Conservation (phyloP, 2,329 filamentous ascomycete genomes). For the Sporothrix phasma region DNA sequence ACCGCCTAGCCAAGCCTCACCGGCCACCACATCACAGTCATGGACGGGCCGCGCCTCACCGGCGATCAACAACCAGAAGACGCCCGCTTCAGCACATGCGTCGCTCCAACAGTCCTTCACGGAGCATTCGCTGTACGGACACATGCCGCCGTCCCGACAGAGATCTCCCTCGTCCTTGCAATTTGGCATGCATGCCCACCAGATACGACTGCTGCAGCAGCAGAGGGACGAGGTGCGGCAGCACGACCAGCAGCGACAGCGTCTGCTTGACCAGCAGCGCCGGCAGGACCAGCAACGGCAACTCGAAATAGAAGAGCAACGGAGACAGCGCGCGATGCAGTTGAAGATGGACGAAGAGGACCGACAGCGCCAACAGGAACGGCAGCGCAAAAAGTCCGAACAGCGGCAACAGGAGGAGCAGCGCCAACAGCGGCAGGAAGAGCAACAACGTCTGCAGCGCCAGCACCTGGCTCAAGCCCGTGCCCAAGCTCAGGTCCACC, state of each 20-base stretch:
- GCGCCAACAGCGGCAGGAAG: background rate
- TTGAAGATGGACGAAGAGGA: background rate
- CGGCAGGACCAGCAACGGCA: background rate
- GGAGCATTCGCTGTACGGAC: background rate
- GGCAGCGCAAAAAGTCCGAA: background rate
- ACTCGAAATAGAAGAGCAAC: background rate
- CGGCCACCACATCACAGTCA: background rate
- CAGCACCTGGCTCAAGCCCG: conserved; percentile 3
- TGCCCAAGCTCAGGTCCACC: background rate
- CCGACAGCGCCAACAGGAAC: background rate
- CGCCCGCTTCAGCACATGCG: background rate
- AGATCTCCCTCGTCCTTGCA: background rate
- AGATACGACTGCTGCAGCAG: background rate
- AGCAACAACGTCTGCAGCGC: background rate
- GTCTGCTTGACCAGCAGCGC: background rate
- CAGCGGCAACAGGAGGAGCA: background rate
- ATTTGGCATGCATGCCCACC: background rate
- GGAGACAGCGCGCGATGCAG: background rate
- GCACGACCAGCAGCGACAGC: conserved; percentile 1
- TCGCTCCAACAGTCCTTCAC: background rate
- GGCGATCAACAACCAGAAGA: background rate
- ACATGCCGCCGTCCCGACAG: background rate
- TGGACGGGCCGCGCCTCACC: background rate
- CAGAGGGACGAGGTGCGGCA: background rate
- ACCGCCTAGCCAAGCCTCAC: background rate